Percentiles rank a stretch among this genome's conserved stretches.
Conservation (phyloP, 164 flowering plant genomes). For the Magnolia officinalis region DNA sequence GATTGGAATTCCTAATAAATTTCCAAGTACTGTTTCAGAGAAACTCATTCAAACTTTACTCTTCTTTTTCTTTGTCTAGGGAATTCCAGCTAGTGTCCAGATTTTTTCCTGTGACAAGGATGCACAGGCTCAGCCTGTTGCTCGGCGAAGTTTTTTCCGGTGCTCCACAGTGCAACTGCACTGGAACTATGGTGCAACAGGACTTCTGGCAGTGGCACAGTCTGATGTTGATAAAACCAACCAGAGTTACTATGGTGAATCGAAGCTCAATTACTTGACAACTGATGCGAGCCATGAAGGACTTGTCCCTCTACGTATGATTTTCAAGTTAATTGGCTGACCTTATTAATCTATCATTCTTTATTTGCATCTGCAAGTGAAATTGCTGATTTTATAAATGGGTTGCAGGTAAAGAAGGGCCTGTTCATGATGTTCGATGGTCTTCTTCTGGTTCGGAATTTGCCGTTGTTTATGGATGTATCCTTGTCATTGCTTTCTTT, state of each 20-base stretch:
- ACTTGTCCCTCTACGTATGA: slow-evolving; percentile 85
- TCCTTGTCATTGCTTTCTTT: slow-evolving; percentile 38
- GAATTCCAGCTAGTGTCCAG: slow-evolving; percentile 93
- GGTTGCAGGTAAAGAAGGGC: slow-evolving; percentile 92
- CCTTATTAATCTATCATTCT: not conserved
- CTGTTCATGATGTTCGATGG: slow-evolving; percentile 97
- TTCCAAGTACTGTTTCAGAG: not conserved
- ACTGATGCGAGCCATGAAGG: slow-evolving; percentile 90
- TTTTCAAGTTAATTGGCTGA: slow-evolving; percentile 8
- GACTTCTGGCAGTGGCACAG: slow-evolving; percentile 79
- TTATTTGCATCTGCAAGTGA: slow-evolving; percentile 2
- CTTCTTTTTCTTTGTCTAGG: slow-evolving; percentile 41
- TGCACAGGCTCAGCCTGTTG: slow-evolving; percentile 66
- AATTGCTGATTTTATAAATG: slow-evolving; percentile 17
- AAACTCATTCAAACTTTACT: not conserved
- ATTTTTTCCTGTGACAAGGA: slow-evolving; percentile 68
- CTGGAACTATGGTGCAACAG: slow-evolving; percentile 90
- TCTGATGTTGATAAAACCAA: slow-evolving; percentile 98
- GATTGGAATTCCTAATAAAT: not conserved
- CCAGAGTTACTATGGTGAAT: slow-evolving; percentile 98
- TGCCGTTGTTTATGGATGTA: slow-evolving; percentile 98
- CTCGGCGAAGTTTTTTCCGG: slow-evolving; percentile 89
- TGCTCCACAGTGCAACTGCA: slow-evolving; percentile 78
- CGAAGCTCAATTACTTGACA: slow-evolving; percentile 89
- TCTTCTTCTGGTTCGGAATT: slow-evolving; percentile 83